These are phyloP conservation scores for Ophiostoma perfectum DNA, from an alignment of 2,329 filamentous ascomycete species.

Conservation along the genomic window DNA sequence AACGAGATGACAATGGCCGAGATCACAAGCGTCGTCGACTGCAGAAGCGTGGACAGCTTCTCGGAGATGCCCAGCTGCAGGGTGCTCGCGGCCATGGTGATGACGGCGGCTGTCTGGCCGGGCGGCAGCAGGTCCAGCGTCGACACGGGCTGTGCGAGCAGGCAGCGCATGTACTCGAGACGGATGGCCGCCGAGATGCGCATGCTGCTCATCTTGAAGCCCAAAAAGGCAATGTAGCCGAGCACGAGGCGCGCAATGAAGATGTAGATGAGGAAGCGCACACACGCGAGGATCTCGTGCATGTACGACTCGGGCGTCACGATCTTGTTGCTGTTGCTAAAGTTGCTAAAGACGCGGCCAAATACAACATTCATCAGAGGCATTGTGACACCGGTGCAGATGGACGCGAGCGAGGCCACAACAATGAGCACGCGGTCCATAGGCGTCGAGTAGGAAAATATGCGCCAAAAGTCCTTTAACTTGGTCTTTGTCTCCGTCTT, in stretches of 20 bases:
- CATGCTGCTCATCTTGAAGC: constrained; percentile 55
- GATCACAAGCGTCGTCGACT: constrained; percentile 49
- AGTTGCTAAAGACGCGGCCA: constrained; percentile 37
- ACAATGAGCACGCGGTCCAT: constrained; percentile 47
- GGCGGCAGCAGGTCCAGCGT: constrained; percentile 59
- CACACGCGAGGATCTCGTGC: constrained; percentile 30
- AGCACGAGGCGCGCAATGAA: constrained; percentile 61
- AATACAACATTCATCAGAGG: constrained; percentile 58
- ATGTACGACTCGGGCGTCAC: constrained; percentile 31
- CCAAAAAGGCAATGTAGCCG: constrained; percentile 47
- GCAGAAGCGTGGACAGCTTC: constrained; percentile 53
- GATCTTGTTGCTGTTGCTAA: constrained; percentile 29
- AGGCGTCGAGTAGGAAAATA: constrained; percentile 50
- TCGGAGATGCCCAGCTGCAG: constrained; percentile 59
- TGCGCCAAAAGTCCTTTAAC: constrained; percentile 27
- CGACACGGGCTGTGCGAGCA: constrained; percentile 61
- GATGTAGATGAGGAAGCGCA: constrained; percentile 62
- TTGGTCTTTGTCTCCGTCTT: constrained; percentile 21
- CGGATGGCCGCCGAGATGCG: constrained; percentile 56
- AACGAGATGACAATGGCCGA: constrained; percentile 51
- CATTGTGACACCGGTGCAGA: constrained; percentile 51
- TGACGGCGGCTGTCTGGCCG: constrained; percentile 55
- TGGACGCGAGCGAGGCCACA: constrained; percentile 44
- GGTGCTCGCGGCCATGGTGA: constrained; percentile 58
- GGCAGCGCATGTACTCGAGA: constrained; percentile 56